Conservation (phyloP, 1,284 basidiomycete species). For the Apiotrichum laibachii region DNA sequence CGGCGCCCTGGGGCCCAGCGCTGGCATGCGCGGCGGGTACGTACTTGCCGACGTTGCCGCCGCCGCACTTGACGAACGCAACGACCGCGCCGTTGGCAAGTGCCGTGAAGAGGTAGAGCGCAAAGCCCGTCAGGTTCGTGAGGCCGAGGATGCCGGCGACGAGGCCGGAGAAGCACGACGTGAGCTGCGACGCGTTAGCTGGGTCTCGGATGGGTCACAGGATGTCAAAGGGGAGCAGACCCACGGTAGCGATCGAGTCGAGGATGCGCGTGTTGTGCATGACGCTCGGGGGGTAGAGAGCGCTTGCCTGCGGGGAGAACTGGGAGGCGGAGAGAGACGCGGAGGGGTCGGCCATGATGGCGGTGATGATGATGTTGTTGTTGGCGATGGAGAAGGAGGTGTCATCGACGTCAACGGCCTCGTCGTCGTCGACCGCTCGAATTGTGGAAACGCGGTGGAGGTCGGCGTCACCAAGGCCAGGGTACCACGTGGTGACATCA, state of each 20-base stretch:
- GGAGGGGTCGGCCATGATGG: constrained; percentile 11
- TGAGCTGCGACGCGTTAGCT: constrained; percentile 51
- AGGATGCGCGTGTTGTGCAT: constrained; percentile 63
- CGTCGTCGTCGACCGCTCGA: too few species aligned
- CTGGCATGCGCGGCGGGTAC: constrained; percentile 35
- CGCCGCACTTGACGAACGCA: constrained; percentile 64
- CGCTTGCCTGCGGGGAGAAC: constrained; percentile 38
- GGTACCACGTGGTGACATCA: too few species aligned
- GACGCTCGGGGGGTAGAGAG: constrained; percentile 67
- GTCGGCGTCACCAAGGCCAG: too few species aligned
- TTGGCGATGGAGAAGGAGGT: background rate
- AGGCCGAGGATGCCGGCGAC: constrained; percentile 81
- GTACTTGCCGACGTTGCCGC: constrained; percentile 50
- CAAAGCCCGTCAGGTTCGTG: constrained; percentile 75
- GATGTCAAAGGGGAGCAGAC: constrained; percentile 9
- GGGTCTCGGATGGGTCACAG: background rate
- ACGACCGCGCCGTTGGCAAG: constrained; percentile 65
- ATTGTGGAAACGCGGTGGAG: too few species aligned
- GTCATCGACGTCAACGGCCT: background rate
- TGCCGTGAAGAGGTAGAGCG: constrained; percentile 67
- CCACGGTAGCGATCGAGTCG: constrained; percentile 47
- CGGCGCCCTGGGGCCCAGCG: constrained; percentile 47
- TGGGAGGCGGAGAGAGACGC: constrained; percentile 28
- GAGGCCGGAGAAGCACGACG: constrained; percentile 77
- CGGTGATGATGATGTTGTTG: background rate